These are phyloP conservation scores for Cubamyces lactineus DNA, from an alignment of 768 basidiomycete species.

Conservation along the genomic window DNA sequence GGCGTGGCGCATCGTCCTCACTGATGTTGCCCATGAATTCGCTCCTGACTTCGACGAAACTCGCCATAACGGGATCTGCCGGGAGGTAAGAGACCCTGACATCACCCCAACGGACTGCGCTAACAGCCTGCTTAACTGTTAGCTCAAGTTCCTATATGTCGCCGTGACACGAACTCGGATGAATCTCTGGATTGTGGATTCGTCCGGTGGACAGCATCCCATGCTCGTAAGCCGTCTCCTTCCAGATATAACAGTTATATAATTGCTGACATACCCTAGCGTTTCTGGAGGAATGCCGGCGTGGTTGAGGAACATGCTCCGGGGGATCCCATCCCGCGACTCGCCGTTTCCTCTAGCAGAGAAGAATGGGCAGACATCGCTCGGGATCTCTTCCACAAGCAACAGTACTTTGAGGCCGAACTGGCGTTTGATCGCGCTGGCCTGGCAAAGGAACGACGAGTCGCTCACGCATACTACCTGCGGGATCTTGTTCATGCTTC, in stretches of 20 bases:
- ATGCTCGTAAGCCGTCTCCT: slow-evolving; percentile 52
- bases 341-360: slow-evolving; percentile 56
- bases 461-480: slow-evolving; percentile 57
- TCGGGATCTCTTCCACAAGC: slow-evolving; percentile 43
- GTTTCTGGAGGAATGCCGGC: slow-evolving; percentile 53
- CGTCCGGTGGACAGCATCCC: slow-evolving; percentile 56
- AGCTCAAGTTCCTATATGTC: slow-evolving; percentile 74
- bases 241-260: background rate
- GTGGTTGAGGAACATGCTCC: slow-evolving; percentile 54
- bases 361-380: slow-evolving; percentile 52
- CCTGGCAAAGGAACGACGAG: slow-evolving; percentile 43
- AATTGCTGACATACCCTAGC: slow-evolving; percentile 27
- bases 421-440: slow-evolving; percentile 56
- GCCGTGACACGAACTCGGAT: slow-evolving; percentile 71
- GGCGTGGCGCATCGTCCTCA: slow-evolving; percentile 65
- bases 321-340: slow-evolving; percentile 50
- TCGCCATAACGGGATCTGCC: slow-evolving; percentile 57
- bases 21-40: slow-evolving; percentile 38
- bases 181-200: slow-evolving; percentile 72
- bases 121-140: background rate
- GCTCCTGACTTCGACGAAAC: slow-evolving; percentile 53
- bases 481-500: slow-evolving; percentile 51
- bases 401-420: slow-evolving; percentile 55
- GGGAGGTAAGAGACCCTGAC: background rate
- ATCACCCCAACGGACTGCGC: no score